Evolutionary conservation across 2,329 filamentous ascomycete species (phyloP).

Genomic region (Alternaria conjuncta): DNA sequence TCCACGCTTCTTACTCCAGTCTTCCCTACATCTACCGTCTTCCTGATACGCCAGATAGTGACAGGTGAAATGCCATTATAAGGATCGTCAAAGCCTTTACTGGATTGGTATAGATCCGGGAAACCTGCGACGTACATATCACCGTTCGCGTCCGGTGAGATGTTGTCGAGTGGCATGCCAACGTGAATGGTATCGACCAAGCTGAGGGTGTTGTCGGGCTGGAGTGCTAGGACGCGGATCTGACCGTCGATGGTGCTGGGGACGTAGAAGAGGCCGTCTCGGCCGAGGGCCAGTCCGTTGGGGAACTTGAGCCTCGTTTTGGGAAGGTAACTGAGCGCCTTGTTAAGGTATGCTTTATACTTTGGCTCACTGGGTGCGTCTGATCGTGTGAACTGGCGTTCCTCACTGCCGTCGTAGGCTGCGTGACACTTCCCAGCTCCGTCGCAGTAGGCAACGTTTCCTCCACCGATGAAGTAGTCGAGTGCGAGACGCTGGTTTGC

Average conservation of each 20-base stretch:
- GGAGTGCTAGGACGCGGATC: slow-evolving; percentile 29
- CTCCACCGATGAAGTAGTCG: slow-evolving; percentile 36
- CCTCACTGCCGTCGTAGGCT: slow-evolving; percentile 18
- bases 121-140: slow-evolving; percentile 36
- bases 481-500: slow-evolving; percentile 18
- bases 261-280: slow-evolving; percentile 35
- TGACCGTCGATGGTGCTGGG: slow-evolving; percentile 34
- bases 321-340: slow-evolving; percentile 9
- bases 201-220: slow-evolving; percentile 20
- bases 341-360: slow-evolving; percentile 10
- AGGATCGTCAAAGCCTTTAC: slow-evolving; percentile 24
- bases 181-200: slow-evolving; percentile 31
- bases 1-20: slow-evolving; percentile 5
- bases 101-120: slow-evolving; percentile 12
- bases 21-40: slow-evolving; percentile 4
- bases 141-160: slow-evolving; percentile 33
- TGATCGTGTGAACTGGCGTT: neutral
- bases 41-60: slow-evolving; percentile 31
- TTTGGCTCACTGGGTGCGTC: neutral
- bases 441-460: slow-evolving; percentile 35
- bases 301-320: slow-evolving; percentile 37
- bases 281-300: slow-evolving; percentile 33
- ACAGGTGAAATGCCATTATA: slow-evolving; percentile 18
- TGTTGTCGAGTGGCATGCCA: slow-evolving; percentile 37
- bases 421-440: slow-evolving; percentile 23